Evolutionary conservation across 2,329 filamentous ascomycete species (phyloP), one percentile per base, ranked within the genome.

Genomic region (Phaeosphaeriaceae sp.): DNA sequence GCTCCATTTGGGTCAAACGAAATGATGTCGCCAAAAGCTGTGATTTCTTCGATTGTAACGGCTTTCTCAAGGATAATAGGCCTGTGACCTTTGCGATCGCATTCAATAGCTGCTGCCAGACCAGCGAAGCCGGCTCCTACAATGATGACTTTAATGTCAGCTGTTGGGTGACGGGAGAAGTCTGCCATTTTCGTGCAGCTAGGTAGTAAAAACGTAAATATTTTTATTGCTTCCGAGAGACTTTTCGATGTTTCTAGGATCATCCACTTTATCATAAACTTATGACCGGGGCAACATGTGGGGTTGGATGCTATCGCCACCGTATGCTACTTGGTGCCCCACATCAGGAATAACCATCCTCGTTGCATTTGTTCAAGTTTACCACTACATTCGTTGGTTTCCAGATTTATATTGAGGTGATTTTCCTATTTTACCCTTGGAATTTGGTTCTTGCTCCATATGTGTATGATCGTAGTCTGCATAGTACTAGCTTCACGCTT

Each of bases 41-140:
- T 86, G 30, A 85, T 77, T 50, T 81, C 79, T 9, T 68, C 64
- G 49, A 84, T 83, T 2, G 77, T 75, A 6, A 42, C 36, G n/a
- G 58, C 47, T 47, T 69, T 69, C 55, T 86, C 83, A 56, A 84
- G 82, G 36, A 87, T 74, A 45, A 77, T 72, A 23, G 84, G 83
- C 13, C 76, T 70, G 62, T 86, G 84, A 5, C 84, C 84, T 53
- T 86, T 81, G 9, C 82, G 79, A 51, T 81, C 77, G 64, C 83
- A 85, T 69, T 87, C 84, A 54, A 87, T 84, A 32, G 84, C 84
- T 8, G 83, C 81, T 3, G 83, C 81, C n/a, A 87, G 72, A 9
- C 84, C 84, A 18, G 83, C 84, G 50, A 87, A 86, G 16, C 84
- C 68, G 8, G 67, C 67, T 36, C 78, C 63, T 71, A 75, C 81